Conservation (phyloP, 2,329 filamentous ascomycete species). For the Fusarium miscanthi region DNA sequence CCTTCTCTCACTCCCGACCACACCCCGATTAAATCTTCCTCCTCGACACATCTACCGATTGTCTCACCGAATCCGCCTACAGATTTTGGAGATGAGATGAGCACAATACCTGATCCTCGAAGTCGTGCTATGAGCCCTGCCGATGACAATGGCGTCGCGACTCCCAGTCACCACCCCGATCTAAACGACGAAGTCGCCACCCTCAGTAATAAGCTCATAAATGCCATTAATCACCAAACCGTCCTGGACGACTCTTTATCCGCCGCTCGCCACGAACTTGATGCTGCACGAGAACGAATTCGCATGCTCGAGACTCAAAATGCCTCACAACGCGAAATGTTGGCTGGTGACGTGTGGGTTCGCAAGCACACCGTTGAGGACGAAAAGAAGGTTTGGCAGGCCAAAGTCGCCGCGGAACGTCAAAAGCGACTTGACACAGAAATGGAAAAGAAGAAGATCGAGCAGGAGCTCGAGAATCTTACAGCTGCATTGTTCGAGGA, state of each 20-base stretch:
- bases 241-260: constrained; percentile 89
- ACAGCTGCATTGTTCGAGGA: constrained; percentile 97
- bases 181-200: constrained; percentile 82
- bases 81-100: constrained; percentile 70
- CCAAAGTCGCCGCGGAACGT: constrained; percentile 72
- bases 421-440: constrained; percentile 73
- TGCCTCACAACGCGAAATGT: constrained; percentile 76
- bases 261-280: constrained; percentile 84
- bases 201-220: constrained; percentile 94
- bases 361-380: constrained; percentile 78
- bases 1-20: constrained; percentile 50
- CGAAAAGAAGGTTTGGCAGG: constrained; percentile 72
- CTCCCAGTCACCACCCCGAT: constrained; percentile 62
- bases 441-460: constrained; percentile 87
- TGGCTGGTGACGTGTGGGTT: constrained; percentile 80
- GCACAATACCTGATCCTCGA: constrained; percentile 74
- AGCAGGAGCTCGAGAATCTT: constrained; percentile 89
- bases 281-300: constrained; percentile 75
- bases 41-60: constrained; percentile 51
- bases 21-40: constrained; percentile 54
- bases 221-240: constrained; percentile 97
- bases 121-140: constrained; percentile 63
- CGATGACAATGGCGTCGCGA: constrained; percentile 48
- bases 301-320: constrained; percentile 73
- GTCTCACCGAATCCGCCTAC: constrained; percentile 53